A percentile compares a stretch with the other conserved stretches of the same genome.
Evolutionary conservation across 805 yeast genomes (phyloP).

Genomic region (Teunomyces stri): DNA sequence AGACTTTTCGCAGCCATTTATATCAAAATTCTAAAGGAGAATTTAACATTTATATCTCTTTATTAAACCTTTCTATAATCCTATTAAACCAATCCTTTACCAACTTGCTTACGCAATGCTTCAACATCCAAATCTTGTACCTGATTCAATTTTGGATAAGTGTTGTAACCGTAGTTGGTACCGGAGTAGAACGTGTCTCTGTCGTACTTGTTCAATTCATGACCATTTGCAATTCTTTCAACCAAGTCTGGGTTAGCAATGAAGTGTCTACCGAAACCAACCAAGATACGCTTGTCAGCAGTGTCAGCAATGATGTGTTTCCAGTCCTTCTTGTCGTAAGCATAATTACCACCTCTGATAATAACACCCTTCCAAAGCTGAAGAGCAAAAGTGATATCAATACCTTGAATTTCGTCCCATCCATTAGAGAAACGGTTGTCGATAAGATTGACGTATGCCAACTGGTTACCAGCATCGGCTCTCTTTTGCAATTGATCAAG

Average conservation of each 20-base stretch:
- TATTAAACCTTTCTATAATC: conserved; percentile 43
- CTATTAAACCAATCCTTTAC: conserved; percentile 16
- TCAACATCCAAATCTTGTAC: not conserved
- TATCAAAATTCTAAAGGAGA: conserved; percentile 24
- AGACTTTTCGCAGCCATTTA: conserved; percentile 23
- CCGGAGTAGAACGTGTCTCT: conserved; percentile 46
- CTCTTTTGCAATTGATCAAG: conserved; percentile 40
- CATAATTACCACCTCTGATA: conserved; percentile 22
- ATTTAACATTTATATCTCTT: conserved; percentile 23
- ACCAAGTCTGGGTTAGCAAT: conserved; percentile 58
- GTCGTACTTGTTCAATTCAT: conserved; percentile 43
- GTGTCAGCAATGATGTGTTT: conserved; percentile 5
- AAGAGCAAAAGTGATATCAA: conserved; percentile 20
- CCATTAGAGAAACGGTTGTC: conserved; percentile 32
- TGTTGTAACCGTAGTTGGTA: conserved; percentile 21
- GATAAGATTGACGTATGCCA: conserved; percentile 37
- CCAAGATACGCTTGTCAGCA: conserved; percentile 20
- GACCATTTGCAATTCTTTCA: conserved; percentile 39
- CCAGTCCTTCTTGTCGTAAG: conserved; percentile 23
- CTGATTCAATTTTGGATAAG: conserved; percentile 1
- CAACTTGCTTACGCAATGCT: not conserved
- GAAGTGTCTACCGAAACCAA: conserved; percentile 49
- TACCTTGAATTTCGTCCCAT: conserved; percentile 18
- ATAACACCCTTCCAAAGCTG: conserved; percentile 35
- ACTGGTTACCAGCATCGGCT: conserved; percentile 15